phyloP scores from a whole-genome alignment of 208 protist species.

The Leishmania martiniquensis region DNA sequence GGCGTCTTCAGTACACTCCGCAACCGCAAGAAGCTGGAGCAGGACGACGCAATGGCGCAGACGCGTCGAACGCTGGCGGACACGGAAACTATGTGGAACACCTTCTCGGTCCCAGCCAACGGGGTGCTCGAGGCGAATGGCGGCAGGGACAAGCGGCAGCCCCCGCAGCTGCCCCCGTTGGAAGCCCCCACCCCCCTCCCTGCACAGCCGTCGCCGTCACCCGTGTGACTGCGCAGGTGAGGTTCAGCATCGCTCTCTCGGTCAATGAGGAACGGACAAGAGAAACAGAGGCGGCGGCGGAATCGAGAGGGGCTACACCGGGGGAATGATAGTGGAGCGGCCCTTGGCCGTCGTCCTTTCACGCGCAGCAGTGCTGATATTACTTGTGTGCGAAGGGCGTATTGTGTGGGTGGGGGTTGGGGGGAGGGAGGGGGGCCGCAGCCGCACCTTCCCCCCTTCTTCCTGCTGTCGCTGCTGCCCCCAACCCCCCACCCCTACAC shows the following conservation, averaged over 20 bases:
- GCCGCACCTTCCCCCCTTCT: no score
- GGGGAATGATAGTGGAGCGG: not conserved
- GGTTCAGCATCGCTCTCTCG: conserved; percentile 4
- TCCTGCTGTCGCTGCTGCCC: no score
- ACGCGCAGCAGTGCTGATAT: no score
- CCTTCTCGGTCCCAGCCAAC: not conserved
- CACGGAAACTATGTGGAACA: conserved; percentile 36
- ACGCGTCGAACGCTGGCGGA: conserved; percentile 29
- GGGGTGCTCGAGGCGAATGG: not conserved
- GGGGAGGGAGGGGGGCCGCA: no score
- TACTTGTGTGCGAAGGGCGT: no score
- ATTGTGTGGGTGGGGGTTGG: no score
- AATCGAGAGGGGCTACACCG: not conserved
- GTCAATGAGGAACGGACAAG: not conserved
- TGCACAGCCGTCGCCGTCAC: not conserved
- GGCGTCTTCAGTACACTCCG: conserved; percentile 12
- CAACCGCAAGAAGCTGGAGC: conserved; percentile 8
- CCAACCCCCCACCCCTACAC: not conserved
- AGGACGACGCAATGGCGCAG: conserved; percentile 18
- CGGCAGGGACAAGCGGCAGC: not conserved
- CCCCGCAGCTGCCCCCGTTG: conserved; percentile 11
- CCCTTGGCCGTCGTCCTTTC: no score
- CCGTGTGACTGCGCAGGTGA: not conserved
- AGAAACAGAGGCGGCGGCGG: not conserved
- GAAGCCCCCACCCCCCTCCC: not conserved